Evolutionary conservation across 129 eudicot genomes (phyloP).

Genomic region (Saposhnikovia divaricata): DNA sequence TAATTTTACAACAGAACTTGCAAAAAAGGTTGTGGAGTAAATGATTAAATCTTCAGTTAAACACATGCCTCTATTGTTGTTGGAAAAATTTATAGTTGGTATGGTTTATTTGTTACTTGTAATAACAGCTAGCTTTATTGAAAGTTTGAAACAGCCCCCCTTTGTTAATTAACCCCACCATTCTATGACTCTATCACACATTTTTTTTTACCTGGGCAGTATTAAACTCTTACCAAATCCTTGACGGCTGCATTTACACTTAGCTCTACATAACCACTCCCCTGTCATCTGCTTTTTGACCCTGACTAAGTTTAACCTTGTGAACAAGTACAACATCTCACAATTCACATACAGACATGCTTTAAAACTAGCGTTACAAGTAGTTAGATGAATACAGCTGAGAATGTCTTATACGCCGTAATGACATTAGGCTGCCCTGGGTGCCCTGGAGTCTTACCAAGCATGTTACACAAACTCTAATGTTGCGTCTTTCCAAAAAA

Average conservation of each 20-base stretch:
- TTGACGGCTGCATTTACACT: slow-evolving; percentile 6
- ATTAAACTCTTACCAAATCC: neutral
- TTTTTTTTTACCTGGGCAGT: neutral
- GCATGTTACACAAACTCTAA: no score
- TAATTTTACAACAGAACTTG: neutral
- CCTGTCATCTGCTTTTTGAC: neutral
- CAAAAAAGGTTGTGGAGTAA: neutral
- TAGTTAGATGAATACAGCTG: neutral
- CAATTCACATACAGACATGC: neutral
- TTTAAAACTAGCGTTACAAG: neutral
- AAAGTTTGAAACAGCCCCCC: neutral
- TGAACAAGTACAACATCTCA: neutral
- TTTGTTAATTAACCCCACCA: neutral
- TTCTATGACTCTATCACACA: neutral
- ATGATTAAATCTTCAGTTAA: neutral
- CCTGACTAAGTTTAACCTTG: neutral
- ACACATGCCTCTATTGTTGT: neutral
- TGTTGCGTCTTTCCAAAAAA: no score
- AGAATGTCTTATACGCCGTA: neutral
- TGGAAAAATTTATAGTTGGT: neutral
- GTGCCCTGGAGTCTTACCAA: no score
- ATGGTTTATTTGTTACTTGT: neutral
- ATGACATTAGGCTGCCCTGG: no score
- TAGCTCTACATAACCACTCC: neutral
- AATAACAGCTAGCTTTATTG: neutral